Evolutionary conservation across 208 protist genomes (phyloP).

Genomic region (Trichomonas tenax): DNA sequence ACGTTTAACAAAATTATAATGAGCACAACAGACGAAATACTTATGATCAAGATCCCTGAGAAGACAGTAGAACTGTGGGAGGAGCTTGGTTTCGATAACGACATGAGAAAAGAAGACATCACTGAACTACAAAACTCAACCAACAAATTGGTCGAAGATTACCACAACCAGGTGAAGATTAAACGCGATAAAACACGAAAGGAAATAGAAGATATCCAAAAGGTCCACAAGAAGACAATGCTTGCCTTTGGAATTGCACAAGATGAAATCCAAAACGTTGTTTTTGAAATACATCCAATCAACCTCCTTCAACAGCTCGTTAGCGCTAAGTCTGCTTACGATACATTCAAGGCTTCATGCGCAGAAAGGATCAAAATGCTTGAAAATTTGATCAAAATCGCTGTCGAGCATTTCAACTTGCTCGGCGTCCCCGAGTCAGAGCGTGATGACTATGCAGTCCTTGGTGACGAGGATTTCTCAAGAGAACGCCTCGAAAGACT

Average conservation of each 20-base stretch:
- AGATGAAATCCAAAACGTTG: neutral
- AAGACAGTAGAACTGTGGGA: neutral
- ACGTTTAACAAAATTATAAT: neutral
- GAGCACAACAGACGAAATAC: neutral
- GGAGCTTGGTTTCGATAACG: neutral
- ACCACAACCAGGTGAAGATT: neutral
- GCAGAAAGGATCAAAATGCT: neutral
- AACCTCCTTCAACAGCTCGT: neutral
- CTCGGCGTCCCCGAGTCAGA: neutral
- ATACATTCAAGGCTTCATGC: neutral
- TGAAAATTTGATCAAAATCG: neutral
- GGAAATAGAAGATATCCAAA: neutral
- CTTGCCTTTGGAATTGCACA: neutral
- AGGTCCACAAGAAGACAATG: neutral
- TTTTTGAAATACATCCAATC: neutral
- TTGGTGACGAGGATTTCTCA: neutral
- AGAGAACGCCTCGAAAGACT: neutral
- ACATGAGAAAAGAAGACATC: neutral
- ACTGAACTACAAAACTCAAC: neutral
- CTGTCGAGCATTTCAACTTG: neutral
- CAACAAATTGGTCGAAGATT: neutral
- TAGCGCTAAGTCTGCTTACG: neutral
- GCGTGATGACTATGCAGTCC: neutral
- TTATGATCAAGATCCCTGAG: neutral
- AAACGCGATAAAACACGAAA: neutral